Conservation (phyloP, 352 stramenopile species). For the Aphanomyces stellatus region DNA sequence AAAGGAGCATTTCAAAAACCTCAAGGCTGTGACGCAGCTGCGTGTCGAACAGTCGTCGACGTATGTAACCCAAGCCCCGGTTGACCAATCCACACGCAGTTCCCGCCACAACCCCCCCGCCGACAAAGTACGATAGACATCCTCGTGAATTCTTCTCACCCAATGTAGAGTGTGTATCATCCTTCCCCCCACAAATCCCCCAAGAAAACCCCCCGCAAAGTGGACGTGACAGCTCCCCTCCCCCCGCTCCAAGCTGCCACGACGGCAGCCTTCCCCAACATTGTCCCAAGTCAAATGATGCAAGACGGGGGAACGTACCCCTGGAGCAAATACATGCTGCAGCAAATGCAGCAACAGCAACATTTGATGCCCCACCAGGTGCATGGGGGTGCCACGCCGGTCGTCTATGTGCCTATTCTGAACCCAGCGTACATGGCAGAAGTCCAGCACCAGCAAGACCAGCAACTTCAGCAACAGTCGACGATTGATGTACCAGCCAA, state of each 20-base stretch:
- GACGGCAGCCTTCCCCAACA: too few species aligned
- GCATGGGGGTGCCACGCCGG: neutral
- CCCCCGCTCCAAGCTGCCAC: neutral
- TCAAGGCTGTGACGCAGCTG: neutral
- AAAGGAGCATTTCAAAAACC: too few species aligned
- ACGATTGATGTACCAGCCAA: neutral
- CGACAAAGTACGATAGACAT: neutral
- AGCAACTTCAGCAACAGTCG: neutral
- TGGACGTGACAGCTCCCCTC: neutral
- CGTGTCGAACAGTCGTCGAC: neutral
- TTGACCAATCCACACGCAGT: neutral
- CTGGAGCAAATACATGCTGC: conserved; percentile 20
- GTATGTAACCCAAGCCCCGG: neutral
- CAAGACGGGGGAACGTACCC: conserved; percentile 14
- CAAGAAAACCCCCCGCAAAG: neutral
- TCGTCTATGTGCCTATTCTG: conserved; percentile 18
- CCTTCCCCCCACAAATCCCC: neutral
- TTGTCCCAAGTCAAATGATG: conserved; percentile 5
- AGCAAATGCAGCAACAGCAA: conserved; percentile 9
- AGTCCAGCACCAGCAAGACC: neutral
- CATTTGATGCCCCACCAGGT: neutral
- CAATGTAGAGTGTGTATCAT: too few species aligned
- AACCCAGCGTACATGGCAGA: conserved; percentile 19
- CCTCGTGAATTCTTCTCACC: too few species aligned
- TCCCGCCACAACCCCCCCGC: neutral